Percentiles rank a stretch among this genome's conserved stretches.
Evolutionary conservation across 2,329 filamentous ascomycete genomes (phyloP).

Genomic region (Cytospora leucostoma): DNA sequence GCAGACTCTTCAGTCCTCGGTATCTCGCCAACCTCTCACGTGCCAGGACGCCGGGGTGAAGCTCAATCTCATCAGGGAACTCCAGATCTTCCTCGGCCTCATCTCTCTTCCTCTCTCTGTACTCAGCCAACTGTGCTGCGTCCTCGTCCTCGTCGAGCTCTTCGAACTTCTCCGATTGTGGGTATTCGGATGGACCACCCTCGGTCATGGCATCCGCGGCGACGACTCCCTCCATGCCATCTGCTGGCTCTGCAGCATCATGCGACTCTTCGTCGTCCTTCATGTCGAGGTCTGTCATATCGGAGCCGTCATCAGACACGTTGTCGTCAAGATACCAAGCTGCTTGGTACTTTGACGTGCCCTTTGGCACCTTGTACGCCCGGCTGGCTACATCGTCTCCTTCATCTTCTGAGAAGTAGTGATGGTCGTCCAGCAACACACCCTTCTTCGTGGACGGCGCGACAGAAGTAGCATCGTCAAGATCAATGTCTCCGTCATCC

Average conservation of each 20-base stretch:
- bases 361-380: slow-evolving; percentile 79
- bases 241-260: slow-evolving; percentile 68
- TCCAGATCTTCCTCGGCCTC: slow-evolving; percentile 90
- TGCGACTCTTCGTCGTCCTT: slow-evolving; percentile 60
- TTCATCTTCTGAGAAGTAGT: slow-evolving; percentile 94
- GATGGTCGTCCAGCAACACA: slow-evolving; percentile 92
- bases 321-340: slow-evolving; percentile 86
- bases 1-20: slow-evolving; percentile 86
- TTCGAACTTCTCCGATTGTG: slow-evolving; percentile 89
- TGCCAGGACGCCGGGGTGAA: slow-evolving; percentile 84
- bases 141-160: slow-evolving; percentile 81
- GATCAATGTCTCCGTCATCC: slow-evolving; percentile 52
- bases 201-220: slow-evolving; percentile 71
- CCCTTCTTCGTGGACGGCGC: slow-evolving; percentile 68
- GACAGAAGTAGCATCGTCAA: slow-evolving; percentile 43
- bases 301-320: slow-evolving; percentile 80
- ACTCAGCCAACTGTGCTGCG: slow-evolving; percentile 76
- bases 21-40: slow-evolving; percentile 84
- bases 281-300: slow-evolving; percentile 68
- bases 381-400: slow-evolving; percentile 56
- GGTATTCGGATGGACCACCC: slow-evolving; percentile 82
- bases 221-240: slow-evolving; percentile 74
- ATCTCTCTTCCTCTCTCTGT: slow-evolving; percentile 72
- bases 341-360: slow-evolving; percentile 91
- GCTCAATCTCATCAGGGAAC: slow-evolving; percentile 95